These are phyloP conservation scores for Rhizopogon sp. DNA, from an alignment of 768 basidiomycete species.

Conservation along the genomic window DNA sequence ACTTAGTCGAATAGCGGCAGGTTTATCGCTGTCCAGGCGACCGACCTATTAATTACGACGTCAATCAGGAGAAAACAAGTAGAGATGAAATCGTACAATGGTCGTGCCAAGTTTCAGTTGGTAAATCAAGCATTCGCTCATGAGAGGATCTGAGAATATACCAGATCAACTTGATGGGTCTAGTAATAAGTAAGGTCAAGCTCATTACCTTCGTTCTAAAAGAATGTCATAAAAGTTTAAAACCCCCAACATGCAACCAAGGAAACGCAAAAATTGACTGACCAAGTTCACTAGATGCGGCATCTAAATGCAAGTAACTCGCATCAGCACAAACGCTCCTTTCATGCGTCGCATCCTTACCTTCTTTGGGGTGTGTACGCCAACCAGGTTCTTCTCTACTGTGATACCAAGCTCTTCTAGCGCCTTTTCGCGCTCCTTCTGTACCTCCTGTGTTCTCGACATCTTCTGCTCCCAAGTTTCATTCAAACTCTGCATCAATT, in stretches of 20 bases:
- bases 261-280: conserved; percentile 29
- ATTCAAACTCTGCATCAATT: conserved; percentile 88
- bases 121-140: conserved; percentile 94
- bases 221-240: conserved; percentile 8
- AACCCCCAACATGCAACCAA: conserved; percentile 3
- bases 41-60: conserved; percentile 54
- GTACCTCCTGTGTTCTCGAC: conserved; percentile 86
- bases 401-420: conserved; percentile 96
- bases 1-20: conserved; percentile 86
- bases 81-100: conserved; percentile 40
- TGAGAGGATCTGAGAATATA: conserved; percentile 69
- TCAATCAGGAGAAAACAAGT: conserved; percentile 6
- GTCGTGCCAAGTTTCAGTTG: conserved; percentile 86
- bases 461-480: conserved; percentile 98
- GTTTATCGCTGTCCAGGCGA: conserved; percentile 75
- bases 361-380: conserved; percentile 97
- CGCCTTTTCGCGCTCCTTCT: conserved; percentile 96
- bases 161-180: conserved; percentile 10
- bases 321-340: conserved; percentile 6
- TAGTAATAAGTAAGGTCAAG: background rate
- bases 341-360: conserved; percentile 29
- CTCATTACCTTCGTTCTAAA: conserved; percentile 65
- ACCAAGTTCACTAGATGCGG: conserved; percentile 93
- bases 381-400: conserved; percentile 93
- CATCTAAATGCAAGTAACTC: conserved; percentile 48